A percentile compares a stretch with the other conserved stretches of the same genome.
These are phyloP conservation scores for Trifolium subterraneum DNA, from an alignment of 306 rosid genomes.

Conservation along the genomic window DNA sequence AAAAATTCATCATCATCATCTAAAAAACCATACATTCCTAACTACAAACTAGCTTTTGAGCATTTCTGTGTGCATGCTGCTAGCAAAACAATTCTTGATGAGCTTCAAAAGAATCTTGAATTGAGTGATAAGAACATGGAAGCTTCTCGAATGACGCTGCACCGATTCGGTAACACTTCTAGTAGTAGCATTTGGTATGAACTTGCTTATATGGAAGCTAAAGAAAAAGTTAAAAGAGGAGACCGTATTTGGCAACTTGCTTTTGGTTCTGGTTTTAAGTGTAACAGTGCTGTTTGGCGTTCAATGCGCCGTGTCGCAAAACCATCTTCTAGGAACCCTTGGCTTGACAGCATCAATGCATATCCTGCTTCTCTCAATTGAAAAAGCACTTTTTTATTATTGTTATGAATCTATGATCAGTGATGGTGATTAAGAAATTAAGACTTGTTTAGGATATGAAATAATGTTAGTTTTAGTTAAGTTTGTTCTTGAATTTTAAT, in stretches of 20 bases:
- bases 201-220: constrained; percentile 89
- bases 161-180: constrained; percentile 93
- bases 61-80: constrained; percentile 94
- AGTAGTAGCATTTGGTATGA: constrained; percentile 98
- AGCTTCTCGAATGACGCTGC: constrained; percentile 84
- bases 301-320: constrained; percentile 64
- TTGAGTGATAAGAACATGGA: constrained; percentile 83
- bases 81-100: constrained; percentile 74
- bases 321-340: constrained; percentile 66
- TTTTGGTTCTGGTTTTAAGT: constrained; percentile 95
- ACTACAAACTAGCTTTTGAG: constrained; percentile 93
- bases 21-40: constrained; percentile 88
- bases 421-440: constrained; percentile 6
- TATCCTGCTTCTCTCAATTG: constrained; percentile 56
- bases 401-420: constrained; percentile 7
- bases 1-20: constrained; percentile 39
- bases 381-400: neutral
- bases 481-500: constrained; percentile 30
- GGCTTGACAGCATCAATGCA: constrained; percentile 78
- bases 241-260: constrained; percentile 95
- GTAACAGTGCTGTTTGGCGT: constrained; percentile 89
- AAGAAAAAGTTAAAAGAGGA: constrained; percentile 73
- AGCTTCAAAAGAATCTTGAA: constrained; percentile 88
- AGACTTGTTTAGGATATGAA: constrained; percentile 39
- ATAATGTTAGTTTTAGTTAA: constrained; percentile 22